Percentiles rank a stretch among this genome's conserved stretches.
Evolutionary conservation across 139 green algal species (phyloP).

Genomic region (Picochlorum sp.): DNA sequence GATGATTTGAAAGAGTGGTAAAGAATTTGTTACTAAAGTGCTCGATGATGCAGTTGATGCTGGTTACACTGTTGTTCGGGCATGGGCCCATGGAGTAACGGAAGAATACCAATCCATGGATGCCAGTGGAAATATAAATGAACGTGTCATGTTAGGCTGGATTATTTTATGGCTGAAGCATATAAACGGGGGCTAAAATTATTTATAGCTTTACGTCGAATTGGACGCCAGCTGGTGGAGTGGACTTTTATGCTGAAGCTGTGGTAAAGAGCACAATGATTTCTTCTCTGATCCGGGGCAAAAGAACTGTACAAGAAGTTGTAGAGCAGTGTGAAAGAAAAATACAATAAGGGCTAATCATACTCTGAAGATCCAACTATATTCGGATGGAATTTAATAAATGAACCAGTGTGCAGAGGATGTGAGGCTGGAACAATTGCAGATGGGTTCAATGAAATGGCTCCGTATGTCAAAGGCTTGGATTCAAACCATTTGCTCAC

Average conservation of each 20-base stretch:
- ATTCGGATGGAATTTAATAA: constrained; percentile 67
- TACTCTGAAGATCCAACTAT: constrained; percentile 65
- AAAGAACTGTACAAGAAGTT: constrained; percentile 30
- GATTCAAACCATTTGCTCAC: constrained; percentile 28
- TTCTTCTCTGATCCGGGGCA: constrained; percentile 40
- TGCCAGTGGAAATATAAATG: constrained; percentile 17
- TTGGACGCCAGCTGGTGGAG: constrained; percentile 29
- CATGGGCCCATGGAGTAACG: constrained; percentile 22
- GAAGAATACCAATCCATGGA: constrained; percentile 24
- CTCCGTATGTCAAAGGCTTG: constrained; percentile 34
- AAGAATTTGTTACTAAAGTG: constrained; percentile 24
- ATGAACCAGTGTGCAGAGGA: constrained; percentile 50
- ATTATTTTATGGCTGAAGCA: constrained; percentile 34
- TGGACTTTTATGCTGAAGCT: constrained; percentile 34
- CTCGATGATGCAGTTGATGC: constrained; percentile 25
- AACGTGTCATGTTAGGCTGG: constrained; percentile 30
- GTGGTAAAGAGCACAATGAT: constrained; percentile 25
- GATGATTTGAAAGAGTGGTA: neutral
- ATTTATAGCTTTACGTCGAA: constrained; percentile 43
- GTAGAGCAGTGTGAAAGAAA: constrained; percentile 15
- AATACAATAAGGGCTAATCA: constrained; percentile 35
- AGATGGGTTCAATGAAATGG: constrained; percentile 39
- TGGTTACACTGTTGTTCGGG: constrained; percentile 31
- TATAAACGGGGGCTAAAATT: constrained; percentile 18
- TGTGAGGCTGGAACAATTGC: constrained; percentile 15